phyloP scores from a whole-genome alignment of 2,329 filamentous ascomycete species.

The Trichoderma atroviride region DNA sequence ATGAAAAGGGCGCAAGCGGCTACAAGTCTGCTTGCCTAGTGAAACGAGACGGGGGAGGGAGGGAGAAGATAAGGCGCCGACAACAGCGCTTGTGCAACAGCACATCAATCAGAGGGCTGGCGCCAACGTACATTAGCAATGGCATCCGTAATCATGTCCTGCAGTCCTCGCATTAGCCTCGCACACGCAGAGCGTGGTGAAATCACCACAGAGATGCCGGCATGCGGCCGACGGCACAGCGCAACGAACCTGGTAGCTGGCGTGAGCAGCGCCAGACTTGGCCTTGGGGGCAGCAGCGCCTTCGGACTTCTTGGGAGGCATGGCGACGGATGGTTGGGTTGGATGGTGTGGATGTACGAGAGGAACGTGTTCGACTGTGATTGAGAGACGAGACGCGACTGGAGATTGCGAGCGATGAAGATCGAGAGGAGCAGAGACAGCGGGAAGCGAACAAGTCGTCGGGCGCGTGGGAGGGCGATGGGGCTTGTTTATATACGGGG shows the following conservation, averaged over 20 bases:
- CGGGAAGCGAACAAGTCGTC: slow-evolving; percentile 42
- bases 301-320: slow-evolving; percentile 63
- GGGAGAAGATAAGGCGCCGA: slow-evolving; percentile 7
- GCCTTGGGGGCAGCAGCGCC: slow-evolving; percentile 45
- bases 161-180: slow-evolving; percentile 33
- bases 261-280: slow-evolving; percentile 54
- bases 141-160: slow-evolving; percentile 67
- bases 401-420: slow-evolving; percentile 34
- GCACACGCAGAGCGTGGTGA: slow-evolving; percentile 8
- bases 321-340: slow-evolving; percentile 41
- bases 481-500: slow-evolving; percentile 65
- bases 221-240: neutral
- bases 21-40: neutral
- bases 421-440: slow-evolving; percentile 43
- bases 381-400: slow-evolving; percentile 34
- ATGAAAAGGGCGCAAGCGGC: neutral
- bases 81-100: slow-evolving; percentile 30
- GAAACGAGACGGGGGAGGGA: neutral
- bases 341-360: slow-evolving; percentile 26
- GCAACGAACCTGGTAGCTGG: slow-evolving; percentile 61
- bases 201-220: slow-evolving; percentile 22
- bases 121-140: slow-evolving; percentile 59
- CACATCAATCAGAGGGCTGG: slow-evolving; percentile 13
- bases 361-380: slow-evolving; percentile 32
- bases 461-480: slow-evolving; percentile 54